Evolutionary conservation across 495 filamentous ascomycete genomes (phyloP).

Genomic region (Xylaria flabelliformis): DNA sequence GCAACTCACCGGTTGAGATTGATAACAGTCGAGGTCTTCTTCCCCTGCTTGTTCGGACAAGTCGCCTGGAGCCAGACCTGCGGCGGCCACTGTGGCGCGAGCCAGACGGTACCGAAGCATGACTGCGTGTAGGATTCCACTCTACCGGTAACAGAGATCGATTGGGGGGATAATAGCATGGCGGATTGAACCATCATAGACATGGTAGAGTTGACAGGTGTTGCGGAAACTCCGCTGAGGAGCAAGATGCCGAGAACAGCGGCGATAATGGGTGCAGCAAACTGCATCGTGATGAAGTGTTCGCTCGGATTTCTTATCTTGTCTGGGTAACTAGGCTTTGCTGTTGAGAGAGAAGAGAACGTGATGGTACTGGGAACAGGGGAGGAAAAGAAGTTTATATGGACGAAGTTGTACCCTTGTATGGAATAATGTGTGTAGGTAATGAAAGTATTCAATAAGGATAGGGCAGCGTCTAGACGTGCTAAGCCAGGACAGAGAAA

Average conservation of each 20-base stretch:
- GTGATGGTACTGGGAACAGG: not conserved
- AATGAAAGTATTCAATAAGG: not conserved
- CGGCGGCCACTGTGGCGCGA: not conserved
- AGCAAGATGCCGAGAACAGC: not conserved
- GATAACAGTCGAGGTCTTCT: not conserved
- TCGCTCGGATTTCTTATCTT: not conserved
- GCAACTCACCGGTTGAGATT: conserved; percentile 13
- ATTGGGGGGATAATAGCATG: not conserved
- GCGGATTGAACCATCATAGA: not conserved
- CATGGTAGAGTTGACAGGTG: not conserved
- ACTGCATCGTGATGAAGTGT: not conserved
- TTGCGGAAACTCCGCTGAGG: not conserved
- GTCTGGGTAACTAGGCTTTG: not conserved
- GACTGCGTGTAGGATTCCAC: not conserved
- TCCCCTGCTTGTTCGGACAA: not conserved
- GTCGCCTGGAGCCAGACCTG: conserved; percentile 6
- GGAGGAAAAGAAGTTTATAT: not conserved
- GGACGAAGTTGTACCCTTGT: not conserved
- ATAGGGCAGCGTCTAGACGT: not conserved
- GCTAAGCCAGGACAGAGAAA: not conserved
- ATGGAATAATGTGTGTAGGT: not conserved
- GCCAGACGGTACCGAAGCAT: not conserved
- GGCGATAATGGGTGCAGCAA: not conserved
- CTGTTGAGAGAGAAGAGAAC: not conserved
- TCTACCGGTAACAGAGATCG: not conserved